phyloP scores from a whole-genome alignment of 306 rosid species.

The Pyrus pyrifolia region DNA sequence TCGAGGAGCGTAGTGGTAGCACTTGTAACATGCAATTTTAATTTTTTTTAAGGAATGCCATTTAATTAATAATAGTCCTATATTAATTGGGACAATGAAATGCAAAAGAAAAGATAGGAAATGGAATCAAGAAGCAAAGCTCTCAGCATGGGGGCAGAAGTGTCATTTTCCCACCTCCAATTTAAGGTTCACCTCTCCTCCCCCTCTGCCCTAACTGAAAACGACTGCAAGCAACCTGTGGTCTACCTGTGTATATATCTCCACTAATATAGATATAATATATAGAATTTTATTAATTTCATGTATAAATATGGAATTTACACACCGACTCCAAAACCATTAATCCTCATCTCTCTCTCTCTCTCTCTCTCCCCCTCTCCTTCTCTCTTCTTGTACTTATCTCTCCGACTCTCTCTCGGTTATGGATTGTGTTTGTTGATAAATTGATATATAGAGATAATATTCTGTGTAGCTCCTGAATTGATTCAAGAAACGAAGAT shows the following conservation, averaged over 20 bases:
- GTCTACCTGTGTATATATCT: conserved; percentile 38
- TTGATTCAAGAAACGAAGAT: conserved; percentile 17
- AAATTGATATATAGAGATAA: neutral
- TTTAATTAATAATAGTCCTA: too few relatives aligned
- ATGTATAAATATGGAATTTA: conserved; percentile 16
- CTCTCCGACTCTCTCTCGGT: conserved; percentile 1
- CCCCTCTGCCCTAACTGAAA: conserved; percentile 57
- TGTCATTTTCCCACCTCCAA: conserved; percentile 36
- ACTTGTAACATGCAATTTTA: neutral
- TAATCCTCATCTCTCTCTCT: conserved; percentile 7
- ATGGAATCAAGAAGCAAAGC: conserved; percentile 6
- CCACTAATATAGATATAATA: neutral
- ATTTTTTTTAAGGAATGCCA: neutral
- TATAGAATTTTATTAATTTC: neutral
- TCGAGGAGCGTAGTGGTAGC: neutral
- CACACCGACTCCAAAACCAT: conserved; percentile 56
- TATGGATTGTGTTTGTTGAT: neutral
- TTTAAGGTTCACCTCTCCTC: conserved; percentile 46
- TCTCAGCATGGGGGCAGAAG: conserved; percentile 34
- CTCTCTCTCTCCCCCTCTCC: conserved; percentile 1
- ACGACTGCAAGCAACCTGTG: conserved; percentile 77
- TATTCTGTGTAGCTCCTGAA: neutral
- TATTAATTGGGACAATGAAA: neutral
- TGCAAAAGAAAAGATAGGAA: conserved; percentile 11
- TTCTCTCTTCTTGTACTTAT: neutral